Evolutionary conservation across 1,284 basidiomycete genomes (phyloP).

Genomic region (Papiliotrema nemorosa): DNA sequence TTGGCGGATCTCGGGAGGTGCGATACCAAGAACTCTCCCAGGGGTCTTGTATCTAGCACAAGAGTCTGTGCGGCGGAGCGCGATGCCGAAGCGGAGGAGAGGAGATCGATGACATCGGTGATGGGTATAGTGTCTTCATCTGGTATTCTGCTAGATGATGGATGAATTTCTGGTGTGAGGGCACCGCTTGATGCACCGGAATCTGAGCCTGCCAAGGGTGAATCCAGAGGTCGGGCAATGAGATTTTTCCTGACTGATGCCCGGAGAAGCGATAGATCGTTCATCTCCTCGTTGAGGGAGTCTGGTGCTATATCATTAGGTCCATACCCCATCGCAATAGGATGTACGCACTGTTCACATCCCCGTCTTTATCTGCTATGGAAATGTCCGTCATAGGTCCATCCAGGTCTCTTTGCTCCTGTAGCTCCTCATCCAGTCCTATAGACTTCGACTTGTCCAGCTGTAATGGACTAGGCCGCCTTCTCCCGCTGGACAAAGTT

Average conservation of each 20-base stretch:
- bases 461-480: constrained; percentile 17
- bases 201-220: constrained; percentile 18
- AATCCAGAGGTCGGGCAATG: constrained; percentile 28
- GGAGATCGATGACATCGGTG: constrained; percentile 11
- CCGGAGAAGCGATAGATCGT: constrained; percentile 33
- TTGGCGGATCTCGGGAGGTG: constrained; percentile 69
- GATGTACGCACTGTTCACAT: too few species aligned
- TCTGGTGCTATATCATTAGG: constrained; percentile 3
- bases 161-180: constrained; percentile 2
- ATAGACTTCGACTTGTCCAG: constrained; percentile 14
- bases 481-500: neutral
- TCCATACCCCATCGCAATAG: too few species aligned
- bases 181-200: constrained; percentile 12
- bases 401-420: constrained; percentile 13
- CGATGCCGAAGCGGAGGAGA: constrained; percentile 8
- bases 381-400: constrained; percentile 12
- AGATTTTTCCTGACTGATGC: constrained; percentile 35
- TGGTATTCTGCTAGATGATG: neutral
- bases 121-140: constrained; percentile 13
- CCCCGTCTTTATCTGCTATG: constrained; percentile 4
- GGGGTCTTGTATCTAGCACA: constrained; percentile 72
- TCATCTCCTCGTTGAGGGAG: constrained; percentile 25
- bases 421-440: constrained; percentile 19
- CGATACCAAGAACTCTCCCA: constrained; percentile 60
- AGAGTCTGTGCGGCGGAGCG: constrained; percentile 38